Conservation (phyloP, 148 eudicot species). For the Cornus florida region DNA sequence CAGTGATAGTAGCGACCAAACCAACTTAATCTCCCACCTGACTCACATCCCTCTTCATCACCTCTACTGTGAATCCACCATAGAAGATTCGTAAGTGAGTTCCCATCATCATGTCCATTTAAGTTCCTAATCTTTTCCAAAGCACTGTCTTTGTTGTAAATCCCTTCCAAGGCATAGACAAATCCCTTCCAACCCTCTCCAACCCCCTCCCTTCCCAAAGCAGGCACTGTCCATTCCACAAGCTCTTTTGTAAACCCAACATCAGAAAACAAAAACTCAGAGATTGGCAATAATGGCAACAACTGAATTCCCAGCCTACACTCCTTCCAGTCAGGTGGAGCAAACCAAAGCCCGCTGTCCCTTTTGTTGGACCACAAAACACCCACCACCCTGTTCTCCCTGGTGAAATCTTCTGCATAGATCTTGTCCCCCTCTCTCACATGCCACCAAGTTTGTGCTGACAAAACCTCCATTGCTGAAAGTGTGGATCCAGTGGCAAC, state of each 20-base stretch:
- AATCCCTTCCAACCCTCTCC: slow-evolving; percentile 75
- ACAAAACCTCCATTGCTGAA: slow-evolving; percentile 53
- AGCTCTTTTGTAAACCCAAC: slow-evolving; percentile 43
- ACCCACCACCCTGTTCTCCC: slow-evolving; percentile 61
- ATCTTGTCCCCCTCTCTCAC: slow-evolving; percentile 44
- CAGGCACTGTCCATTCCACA: slow-evolving; percentile 69
- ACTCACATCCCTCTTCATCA: slow-evolving; percentile 35
- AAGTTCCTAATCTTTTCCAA: slow-evolving; percentile 45
- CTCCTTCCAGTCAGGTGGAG: slow-evolving; percentile 78
- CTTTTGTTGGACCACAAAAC: slow-evolving; percentile 82
- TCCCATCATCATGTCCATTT: slow-evolving; percentile 62
- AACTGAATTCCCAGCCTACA: slow-evolving; percentile 82
- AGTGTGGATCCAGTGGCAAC: slow-evolving; percentile 53
- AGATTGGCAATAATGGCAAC: slow-evolving; percentile 61
- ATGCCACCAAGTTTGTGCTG: slow-evolving; percentile 69
- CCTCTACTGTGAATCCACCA: slow-evolving; percentile 87
- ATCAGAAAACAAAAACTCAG: slow-evolving; percentile 59
- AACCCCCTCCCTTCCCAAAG: slow-evolving; percentile 51
- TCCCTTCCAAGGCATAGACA: slow-evolving; percentile 46
- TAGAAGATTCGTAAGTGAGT: slow-evolving; percentile 53
- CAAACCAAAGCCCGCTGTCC: slow-evolving; percentile 86
- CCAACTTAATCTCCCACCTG: slow-evolving; percentile 48
- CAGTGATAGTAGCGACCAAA: slow-evolving; percentile 56
- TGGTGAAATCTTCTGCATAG: slow-evolving; percentile 54
- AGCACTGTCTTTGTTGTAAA: slow-evolving; percentile 52